Percentiles rank a stretch among this genome's conserved stretches.
Evolutionary conservation across 192 early-diverging fungal species (phyloP).

Genomic region (Gryganskiella cystojenkinii): DNA sequence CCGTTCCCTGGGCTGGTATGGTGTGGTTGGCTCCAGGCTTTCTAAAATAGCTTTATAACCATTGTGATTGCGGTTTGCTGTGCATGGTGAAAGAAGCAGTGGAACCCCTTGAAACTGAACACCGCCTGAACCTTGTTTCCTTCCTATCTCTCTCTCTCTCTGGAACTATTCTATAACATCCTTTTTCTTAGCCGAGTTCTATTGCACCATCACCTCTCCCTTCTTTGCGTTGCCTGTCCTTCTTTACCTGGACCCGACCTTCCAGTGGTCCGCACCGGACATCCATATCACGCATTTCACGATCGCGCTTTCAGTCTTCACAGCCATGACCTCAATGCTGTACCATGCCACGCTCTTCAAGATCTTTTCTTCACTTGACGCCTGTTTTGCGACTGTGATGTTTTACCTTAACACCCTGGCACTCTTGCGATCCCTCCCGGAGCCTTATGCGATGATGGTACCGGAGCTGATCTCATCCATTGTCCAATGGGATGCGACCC

Average conservation of each 20-base stretch:
- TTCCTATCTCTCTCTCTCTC: background rate
- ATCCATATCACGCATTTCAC: constrained; percentile 49
- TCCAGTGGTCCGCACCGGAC: constrained; percentile 43
- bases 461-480: constrained; percentile 24
- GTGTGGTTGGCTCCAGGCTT: background rate
- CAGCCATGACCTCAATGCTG: constrained; percentile 50
- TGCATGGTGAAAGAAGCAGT: background rate
- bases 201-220: constrained; percentile 60
- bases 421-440: constrained; percentile 28
- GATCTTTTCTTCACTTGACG: constrained; percentile 56
- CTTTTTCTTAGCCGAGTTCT: constrained; percentile 58
- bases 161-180: background rate
- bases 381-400: constrained; percentile 54
- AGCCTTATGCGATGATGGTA: constrained; percentile 27
- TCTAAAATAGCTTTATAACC: background rate
- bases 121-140: background rate
- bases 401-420: constrained; percentile 52
- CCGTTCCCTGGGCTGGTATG: constrained; percentile 50
- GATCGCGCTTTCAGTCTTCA: constrained; percentile 46
- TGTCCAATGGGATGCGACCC: constrained; percentile 33
- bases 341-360: constrained; percentile 62
- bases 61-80: background rate
- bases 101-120: background rate
- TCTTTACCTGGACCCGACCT: constrained; percentile 45
- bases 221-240: constrained; percentile 62